Evolutionary conservation across 2,329 filamentous ascomycete genomes (phyloP).

Genomic region (Alternaria longipes): DNA sequence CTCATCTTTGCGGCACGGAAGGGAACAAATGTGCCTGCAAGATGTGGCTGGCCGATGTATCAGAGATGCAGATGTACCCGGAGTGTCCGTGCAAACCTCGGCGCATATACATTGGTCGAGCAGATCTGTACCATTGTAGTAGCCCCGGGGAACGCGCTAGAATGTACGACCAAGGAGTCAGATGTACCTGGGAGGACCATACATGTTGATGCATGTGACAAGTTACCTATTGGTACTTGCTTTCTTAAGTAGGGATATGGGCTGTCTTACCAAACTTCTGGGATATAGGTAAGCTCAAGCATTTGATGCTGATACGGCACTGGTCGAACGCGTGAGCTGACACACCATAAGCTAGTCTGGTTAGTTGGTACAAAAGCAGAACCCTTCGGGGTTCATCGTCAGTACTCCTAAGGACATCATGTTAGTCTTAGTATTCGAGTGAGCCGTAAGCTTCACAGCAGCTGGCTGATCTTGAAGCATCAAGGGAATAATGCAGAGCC

Average conservation of each 20-base stretch:
- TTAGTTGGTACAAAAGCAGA: too few species aligned
- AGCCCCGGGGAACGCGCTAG: neutral
- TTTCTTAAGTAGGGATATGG: neutral
- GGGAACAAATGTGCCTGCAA: neutral
- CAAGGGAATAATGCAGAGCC: neutral
- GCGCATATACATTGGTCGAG: conserved; percentile 8
- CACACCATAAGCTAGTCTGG: too few species aligned
- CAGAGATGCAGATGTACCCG: neutral
- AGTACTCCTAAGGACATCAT: too few species aligned
- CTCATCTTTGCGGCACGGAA: conserved; percentile 6
- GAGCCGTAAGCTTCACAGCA: too few species aligned
- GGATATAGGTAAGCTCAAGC: conserved; percentile 1
- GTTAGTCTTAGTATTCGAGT: too few species aligned
- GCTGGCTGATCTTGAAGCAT: too few species aligned
- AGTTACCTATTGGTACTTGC: conserved; percentile 4
- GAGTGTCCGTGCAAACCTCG: conserved; percentile 7
- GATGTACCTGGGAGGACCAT: neutral
- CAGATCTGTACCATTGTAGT: neutral
- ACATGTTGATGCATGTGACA: neutral
- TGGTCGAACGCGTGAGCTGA: too few species aligned
- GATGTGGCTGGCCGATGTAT: neutral
- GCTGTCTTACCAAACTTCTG: neutral
- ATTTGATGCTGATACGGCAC: neutral
- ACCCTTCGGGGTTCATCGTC: neutral
- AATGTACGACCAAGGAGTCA: neutral